phyloP scores from a whole-genome alignment of 2,329 filamentous ascomycete species.

The Fusarium verrucosum region DNA sequence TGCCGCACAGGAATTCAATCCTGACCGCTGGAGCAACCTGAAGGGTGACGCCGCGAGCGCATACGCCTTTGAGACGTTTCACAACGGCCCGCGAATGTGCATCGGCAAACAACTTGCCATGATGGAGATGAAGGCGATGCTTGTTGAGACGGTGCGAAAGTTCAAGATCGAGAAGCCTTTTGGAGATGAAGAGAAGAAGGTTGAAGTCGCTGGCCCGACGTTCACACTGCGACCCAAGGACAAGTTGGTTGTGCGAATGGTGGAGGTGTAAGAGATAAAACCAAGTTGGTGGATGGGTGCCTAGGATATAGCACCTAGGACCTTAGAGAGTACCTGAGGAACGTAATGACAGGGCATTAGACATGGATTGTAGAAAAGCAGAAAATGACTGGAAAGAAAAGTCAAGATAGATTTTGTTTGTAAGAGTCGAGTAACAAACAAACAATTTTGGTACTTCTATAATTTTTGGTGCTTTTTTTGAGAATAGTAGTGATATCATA shows the following conservation, averaged over 20 bases:
- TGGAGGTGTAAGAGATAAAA: slow-evolving; percentile 17
- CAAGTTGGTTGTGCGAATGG: slow-evolving; percentile 38
- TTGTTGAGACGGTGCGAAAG: slow-evolving; percentile 46
- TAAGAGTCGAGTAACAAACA: neutral
- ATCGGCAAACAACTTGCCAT: slow-evolving; percentile 51
- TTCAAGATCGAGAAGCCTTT: slow-evolving; percentile 44
- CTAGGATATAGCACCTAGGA: too few species aligned
- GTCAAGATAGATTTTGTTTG: neutral
- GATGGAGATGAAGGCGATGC: slow-evolving; percentile 52
- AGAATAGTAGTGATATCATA: too few species aligned
- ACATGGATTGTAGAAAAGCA: neutral
- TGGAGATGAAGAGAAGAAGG: slow-evolving; percentile 22
- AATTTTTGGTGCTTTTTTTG: too few species aligned
- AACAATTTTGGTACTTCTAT: neutral
- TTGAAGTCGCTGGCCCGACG: slow-evolving; percentile 38
- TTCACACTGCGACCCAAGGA: slow-evolving; percentile 45
- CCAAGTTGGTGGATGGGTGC: neutral
- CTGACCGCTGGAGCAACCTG: slow-evolving; percentile 51
- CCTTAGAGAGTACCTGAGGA: too few species aligned
- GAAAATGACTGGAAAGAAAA: neutral
- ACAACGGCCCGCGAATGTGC: slow-evolving; percentile 51
- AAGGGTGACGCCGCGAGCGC: slow-evolving; percentile 39
- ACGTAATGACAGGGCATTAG: neutral
- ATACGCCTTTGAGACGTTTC: slow-evolving; percentile 50
- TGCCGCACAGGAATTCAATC: slow-evolving; percentile 48